phyloP scores from a whole-genome alignment of 2,329 filamentous ascomycete species.

The Pezicula neosporulosa region DNA sequence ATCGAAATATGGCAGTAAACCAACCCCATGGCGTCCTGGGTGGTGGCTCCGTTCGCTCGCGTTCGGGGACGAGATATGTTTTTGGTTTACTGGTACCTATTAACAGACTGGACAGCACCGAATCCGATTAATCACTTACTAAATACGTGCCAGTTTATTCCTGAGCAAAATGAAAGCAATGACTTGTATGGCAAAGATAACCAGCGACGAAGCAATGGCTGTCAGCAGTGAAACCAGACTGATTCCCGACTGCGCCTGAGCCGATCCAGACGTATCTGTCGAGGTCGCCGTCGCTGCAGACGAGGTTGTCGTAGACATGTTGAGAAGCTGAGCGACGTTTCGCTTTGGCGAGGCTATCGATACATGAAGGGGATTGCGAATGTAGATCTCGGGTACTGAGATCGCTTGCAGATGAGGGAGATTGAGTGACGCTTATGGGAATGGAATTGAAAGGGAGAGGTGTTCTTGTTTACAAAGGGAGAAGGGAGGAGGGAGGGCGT shows the following conservation, averaged over 20 bases:
- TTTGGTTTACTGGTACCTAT: constrained; percentile 62
- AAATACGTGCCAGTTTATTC: constrained; percentile 77
- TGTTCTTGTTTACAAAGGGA: no score
- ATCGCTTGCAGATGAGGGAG: no score
- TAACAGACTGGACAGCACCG: constrained; percentile 1
- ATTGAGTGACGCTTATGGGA: no score
- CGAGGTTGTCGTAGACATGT: constrained; percentile 1
- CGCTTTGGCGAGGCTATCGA: background rate
- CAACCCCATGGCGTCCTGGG: constrained; percentile 49
- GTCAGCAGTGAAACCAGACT: constrained; percentile 27
- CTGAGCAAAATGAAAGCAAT: constrained; percentile 73
- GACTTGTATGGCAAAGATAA: constrained; percentile 44
- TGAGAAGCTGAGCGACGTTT: background rate
- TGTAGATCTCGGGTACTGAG: no score
- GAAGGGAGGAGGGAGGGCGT: no score
- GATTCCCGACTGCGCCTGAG: constrained; percentile 23
- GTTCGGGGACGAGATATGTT: constrained; percentile 81
- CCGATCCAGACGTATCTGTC: constrained; percentile 9
- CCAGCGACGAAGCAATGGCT: constrained; percentile 25
- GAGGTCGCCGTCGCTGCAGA: background rate
- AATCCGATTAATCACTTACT: constrained; percentile 49
- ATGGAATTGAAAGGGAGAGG: no score
- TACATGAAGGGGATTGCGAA: no score
- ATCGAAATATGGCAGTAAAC: constrained; percentile 59
- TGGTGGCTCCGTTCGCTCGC: constrained; percentile 76